Conservation (phyloP, 2,329 filamentous ascomycete genomes). For the Neopestalotiopsis rosae region DNA sequence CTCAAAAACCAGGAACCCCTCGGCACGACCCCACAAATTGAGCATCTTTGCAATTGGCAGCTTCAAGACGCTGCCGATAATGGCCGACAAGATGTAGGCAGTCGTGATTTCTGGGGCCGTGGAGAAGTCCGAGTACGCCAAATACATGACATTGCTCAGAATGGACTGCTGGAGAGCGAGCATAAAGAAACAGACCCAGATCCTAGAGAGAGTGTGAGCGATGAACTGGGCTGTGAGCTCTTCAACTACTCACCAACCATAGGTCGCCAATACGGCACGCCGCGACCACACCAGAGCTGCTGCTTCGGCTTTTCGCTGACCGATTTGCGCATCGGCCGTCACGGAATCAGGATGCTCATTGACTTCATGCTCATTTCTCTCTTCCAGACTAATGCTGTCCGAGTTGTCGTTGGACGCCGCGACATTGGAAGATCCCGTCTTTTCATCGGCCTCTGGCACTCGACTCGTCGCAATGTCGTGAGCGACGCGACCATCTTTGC, state of each 20-base stretch:
- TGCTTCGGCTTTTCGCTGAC: constrained; percentile 4
- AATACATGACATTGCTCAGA: constrained; percentile 14
- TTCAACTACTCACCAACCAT: neutral
- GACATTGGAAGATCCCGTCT: neutral
- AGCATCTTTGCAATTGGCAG: constrained; percentile 67
- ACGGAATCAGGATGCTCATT: constrained; percentile 3
- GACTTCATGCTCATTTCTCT: constrained; percentile 2
- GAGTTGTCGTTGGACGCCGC: neutral
- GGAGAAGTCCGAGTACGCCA: constrained; percentile 12
- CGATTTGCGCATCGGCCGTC: constrained; percentile 1
- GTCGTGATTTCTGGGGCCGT: constrained; percentile 41
- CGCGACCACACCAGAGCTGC: constrained; percentile 7
- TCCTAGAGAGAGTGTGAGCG: constrained; percentile 1
- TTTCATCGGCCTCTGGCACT: neutral
- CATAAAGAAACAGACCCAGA: constrained; percentile 14
- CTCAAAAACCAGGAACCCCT: constrained; percentile 60
- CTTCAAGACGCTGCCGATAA: constrained; percentile 61
- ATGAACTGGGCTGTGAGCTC: neutral
- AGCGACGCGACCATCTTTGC: neutral
- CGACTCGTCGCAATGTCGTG: neutral
- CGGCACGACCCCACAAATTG: constrained; percentile 65
- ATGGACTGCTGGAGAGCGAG: constrained; percentile 12
- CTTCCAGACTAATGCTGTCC: constrained; percentile 1
- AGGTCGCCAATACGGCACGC: neutral
- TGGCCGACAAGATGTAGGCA: constrained; percentile 52